Percentiles rank a stretch among this genome's conserved stretches.
phyloP scores from a whole-genome alignment of 1,284 basidiomycete species.

The Pascua guehoae region DNA sequence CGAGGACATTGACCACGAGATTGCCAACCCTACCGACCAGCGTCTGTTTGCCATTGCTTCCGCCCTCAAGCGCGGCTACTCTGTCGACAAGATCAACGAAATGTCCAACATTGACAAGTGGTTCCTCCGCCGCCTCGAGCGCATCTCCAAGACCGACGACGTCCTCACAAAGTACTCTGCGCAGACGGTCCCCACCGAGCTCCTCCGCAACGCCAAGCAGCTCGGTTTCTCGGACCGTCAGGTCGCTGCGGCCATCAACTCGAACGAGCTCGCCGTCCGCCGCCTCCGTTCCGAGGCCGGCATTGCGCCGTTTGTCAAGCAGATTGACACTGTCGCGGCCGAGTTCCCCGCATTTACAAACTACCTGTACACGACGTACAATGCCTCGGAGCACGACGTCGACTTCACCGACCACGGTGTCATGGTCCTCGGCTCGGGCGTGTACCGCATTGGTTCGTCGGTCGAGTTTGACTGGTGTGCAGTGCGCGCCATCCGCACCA shows the following conservation, averaged over 20 bases:
- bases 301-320: constrained; percentile 91
- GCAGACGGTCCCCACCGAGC: constrained; percentile 61
- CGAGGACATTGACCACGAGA: constrained; percentile 76
- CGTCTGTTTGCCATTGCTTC: constrained; percentile 94
- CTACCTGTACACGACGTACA: constrained; percentile 98
- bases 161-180: constrained; percentile 63
- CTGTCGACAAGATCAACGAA: constrained; percentile 92
- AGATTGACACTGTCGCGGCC: constrained; percentile 97
- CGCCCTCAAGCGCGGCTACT: constrained; percentile 90
- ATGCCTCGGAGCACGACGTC: constrained; percentile 88
- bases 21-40: constrained; percentile 67
- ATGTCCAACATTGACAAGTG: constrained; percentile 98
- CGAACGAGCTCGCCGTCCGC: constrained; percentile 62
- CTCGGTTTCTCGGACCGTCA: constrained; percentile 94
- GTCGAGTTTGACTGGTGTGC: constrained; percentile 99
- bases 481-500: constrained; percentile 90
- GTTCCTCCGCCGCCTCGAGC: constrained; percentile 87
- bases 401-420: constrained; percentile 85
- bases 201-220: constrained; percentile 84
- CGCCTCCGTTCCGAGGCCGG: constrained; percentile 73
- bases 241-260: constrained; percentile 68
- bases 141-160: constrained; percentile 77
- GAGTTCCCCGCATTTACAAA: constrained; percentile 99
- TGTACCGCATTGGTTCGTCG: constrained; percentile 96
- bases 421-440: constrained; percentile 96